A percentile compares a stretch with the other conserved stretches of the same genome.
Evolutionary conservation across 768 basidiomycete genomes (phyloP).

Genomic region (Suillus tomentosus): DNA sequence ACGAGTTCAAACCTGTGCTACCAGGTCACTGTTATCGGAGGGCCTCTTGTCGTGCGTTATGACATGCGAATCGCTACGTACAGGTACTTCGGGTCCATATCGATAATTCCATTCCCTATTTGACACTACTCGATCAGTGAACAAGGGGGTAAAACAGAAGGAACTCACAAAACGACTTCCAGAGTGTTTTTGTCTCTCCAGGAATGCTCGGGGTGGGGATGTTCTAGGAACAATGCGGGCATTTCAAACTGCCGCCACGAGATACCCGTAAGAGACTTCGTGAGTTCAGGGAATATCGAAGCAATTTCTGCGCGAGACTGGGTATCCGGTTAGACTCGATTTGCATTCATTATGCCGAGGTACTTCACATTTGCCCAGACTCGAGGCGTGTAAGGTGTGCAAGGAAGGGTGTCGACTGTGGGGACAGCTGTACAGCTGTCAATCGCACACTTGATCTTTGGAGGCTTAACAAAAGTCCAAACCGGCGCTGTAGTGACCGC

Average conservation of each 20-base stretch:
- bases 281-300: conserved; percentile 28
- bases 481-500: background rate
- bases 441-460: background rate
- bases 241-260: conserved; percentile 31
- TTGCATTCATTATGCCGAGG: background rate
- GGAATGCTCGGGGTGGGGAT: conserved; percentile 8
- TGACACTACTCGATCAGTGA: background rate
- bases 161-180: conserved; percentile 24
- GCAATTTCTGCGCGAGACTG: conserved; percentile 27
- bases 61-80: background rate
- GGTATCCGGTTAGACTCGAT: conserved; percentile 11
- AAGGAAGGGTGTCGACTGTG: conserved; percentile 1
- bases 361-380: conserved; percentile 32
- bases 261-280: conserved; percentile 22
- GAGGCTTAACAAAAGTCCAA: conserved; percentile 25
- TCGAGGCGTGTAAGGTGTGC: conserved; percentile 22
- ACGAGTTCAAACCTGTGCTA: background rate
- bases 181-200: conserved; percentile 27
- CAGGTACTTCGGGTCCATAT: background rate
- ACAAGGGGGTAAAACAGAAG: background rate
- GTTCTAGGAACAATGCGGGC: conserved; percentile 27
- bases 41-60: background rate
- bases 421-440: background rate
- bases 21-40: background rate
- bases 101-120: conserved; percentile 2